Evolutionary conservation across 441 rosid genomes (phyloP).

Genomic region (Pelargonium fulgidum): DNA sequence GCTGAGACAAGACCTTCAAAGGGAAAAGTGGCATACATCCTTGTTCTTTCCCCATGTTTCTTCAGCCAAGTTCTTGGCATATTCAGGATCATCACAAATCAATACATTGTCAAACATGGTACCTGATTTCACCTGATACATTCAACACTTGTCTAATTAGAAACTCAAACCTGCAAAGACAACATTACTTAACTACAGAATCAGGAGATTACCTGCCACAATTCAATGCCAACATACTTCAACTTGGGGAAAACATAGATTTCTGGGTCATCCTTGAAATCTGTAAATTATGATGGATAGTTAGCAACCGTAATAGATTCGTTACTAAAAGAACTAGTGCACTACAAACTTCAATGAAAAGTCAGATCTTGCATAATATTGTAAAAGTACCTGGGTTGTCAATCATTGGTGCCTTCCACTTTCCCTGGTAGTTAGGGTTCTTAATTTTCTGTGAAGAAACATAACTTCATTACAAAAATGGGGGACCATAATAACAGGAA

Average conservation of each 20-base stretch:
- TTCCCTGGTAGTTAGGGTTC: conserved; percentile 90
- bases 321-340: too few relatives aligned
- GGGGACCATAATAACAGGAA: background rate
- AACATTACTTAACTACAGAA: background rate
- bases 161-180: background rate
- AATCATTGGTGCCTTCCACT: conserved; percentile 93
- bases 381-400: conserved; percentile 72
- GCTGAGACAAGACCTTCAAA: too few relatives aligned
- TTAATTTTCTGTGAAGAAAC: conserved; percentile 60
- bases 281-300: conserved; percentile 26
- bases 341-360: background rate
- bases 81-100: conserved; percentile 61
- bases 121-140: conserved; percentile 80
- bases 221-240: conserved; percentile 83
- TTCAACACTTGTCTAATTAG: conserved; percentile 1
- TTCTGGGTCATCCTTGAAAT: conserved; percentile 89
- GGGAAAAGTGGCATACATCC: conserved; percentile 47
- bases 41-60: conserved; percentile 91
- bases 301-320: too few relatives aligned
- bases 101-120: conserved; percentile 82
- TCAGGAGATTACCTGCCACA: conserved; percentile 75
- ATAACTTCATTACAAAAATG: background rate
- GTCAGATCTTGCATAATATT: background rate
- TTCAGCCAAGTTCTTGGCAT: conserved; percentile 72
- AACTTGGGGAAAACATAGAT: conserved; percentile 70